Evolutionary conservation across 2,329 filamentous ascomycete genomes (phyloP).

Genomic region (Parastagonospora nodorum): DNA sequence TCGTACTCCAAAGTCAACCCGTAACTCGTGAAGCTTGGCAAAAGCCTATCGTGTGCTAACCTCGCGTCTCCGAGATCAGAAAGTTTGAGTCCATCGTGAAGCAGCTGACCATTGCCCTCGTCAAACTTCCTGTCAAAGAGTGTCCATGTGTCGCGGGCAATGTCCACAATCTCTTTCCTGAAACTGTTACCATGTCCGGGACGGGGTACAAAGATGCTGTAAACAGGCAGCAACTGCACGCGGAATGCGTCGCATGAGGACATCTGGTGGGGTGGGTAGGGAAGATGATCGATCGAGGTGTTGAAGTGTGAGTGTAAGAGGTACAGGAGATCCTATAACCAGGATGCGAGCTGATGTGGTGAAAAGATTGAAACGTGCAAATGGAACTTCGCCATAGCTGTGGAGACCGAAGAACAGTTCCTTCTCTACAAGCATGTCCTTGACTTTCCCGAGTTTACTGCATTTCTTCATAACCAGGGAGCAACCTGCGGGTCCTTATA

Average conservation of each 20-base stretch:
- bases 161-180: constrained; percentile 7
- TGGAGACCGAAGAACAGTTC: constrained; percentile 27
- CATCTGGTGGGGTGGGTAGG: constrained; percentile 22
- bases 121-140: constrained; percentile 26
- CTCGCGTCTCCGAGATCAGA: constrained; percentile 10
- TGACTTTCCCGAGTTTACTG: constrained; percentile 25
- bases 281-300: constrained; percentile 34
- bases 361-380: constrained; percentile 27
- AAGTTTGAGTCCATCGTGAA: constrained; percentile 22
- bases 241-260: constrained; percentile 32
- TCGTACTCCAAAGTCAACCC: constrained; percentile 28
- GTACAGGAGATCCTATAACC: constrained; percentile 18
- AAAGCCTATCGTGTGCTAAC: constrained; percentile 9
- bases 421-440: constrained; percentile 25
- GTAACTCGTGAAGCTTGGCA: constrained; percentile 34
- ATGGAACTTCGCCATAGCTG: constrained; percentile 25
- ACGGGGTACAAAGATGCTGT: constrained; percentile 20
- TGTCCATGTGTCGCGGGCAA: constrained; percentile 9
- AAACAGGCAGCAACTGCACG: constrained; percentile 21
- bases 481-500: constrained; percentile 28
- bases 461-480: constrained; percentile 22
- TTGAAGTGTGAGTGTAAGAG: constrained; percentile 22
- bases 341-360: constrained; percentile 27
- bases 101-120: constrained; percentile 13
- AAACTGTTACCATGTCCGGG: constrained; percentile 5